A percentile compares a stretch with the other conserved stretches of the same genome.
phyloP scores from a whole-genome alignment of 768 basidiomycete genomes.

The Clavaria fumosa region DNA sequence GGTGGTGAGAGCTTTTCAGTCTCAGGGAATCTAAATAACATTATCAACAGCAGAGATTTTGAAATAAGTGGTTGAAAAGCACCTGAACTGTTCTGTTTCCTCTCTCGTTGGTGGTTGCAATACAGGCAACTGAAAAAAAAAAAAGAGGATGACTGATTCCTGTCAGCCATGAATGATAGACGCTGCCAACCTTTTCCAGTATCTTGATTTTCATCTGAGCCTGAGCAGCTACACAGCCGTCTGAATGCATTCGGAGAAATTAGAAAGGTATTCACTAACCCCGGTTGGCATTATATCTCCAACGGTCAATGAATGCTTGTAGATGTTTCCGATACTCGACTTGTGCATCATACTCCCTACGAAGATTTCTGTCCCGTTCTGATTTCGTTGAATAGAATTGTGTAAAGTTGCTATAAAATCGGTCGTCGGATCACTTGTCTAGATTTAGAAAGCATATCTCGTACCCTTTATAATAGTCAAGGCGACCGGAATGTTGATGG shows the following conservation, averaged over 20 bases:
- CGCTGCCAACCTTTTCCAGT: conserved; percentile 55
- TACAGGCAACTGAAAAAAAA: conserved; percentile 65
- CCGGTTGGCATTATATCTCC: conserved; percentile 95
- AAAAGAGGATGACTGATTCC: too few relatives aligned
- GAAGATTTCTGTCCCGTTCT: conserved; percentile 80
- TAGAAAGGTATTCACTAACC: conserved; percentile 24
- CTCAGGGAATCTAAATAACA: conserved; percentile 67
- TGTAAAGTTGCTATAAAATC: conserved; percentile 65
- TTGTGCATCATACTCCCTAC: conserved; percentile 92
- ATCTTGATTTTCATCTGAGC: conserved; percentile 67
- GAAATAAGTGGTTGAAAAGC: conserved; percentile 6
- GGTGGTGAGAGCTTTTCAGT: conserved; percentile 97
- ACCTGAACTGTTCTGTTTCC: conserved; percentile 89
- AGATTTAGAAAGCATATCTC: conserved; percentile 6
- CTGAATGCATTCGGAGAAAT: neutral
- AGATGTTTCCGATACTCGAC: conserved; percentile 90
- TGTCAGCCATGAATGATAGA: too few relatives aligned
- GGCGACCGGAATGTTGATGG: conserved; percentile 83
- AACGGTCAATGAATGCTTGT: conserved; percentile 95
- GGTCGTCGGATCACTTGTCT: too few relatives aligned
- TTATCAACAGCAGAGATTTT: neutral
- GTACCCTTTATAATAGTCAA: conserved; percentile 96
- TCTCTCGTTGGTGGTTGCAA: conserved; percentile 85
- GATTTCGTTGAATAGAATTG: conserved; percentile 99
- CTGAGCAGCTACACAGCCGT: conserved; percentile 50